phyloP scores from a whole-genome alignment of 257 asterid genomes.

The Orobanche coerulescens region DNA sequence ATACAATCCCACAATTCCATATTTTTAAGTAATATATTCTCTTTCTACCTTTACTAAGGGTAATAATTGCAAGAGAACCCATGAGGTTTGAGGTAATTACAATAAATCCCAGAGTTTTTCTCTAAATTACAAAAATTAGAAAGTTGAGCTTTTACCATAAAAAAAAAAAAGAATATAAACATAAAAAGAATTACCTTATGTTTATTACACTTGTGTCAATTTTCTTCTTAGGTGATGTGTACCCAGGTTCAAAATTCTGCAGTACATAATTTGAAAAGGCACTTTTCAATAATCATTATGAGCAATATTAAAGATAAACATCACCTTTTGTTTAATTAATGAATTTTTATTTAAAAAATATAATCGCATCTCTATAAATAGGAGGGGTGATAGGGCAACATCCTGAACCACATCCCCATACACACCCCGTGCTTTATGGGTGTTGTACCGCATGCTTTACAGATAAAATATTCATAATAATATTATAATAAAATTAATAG shows the following conservation, averaged over 20 bases:
- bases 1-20: neutral
- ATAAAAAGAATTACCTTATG: slow-evolving; percentile 46
- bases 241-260: slow-evolving; percentile 91
- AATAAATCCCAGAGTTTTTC: no score
- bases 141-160: neutral
- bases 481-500: no score
- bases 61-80: neutral
- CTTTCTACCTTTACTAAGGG: no score
- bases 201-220: slow-evolving; percentile 42
- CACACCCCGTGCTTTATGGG: no score
- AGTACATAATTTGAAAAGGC: neutral
- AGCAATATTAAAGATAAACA: neutral
- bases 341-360: neutral
- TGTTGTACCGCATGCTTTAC: no score
- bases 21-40: neutral
- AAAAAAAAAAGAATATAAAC: slow-evolving; percentile 3
- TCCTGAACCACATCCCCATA: no score
- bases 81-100: slow-evolving; percentile 14
- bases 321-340: neutral
- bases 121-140: neutral
- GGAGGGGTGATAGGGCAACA: no score
- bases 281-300: slow-evolving; percentile 13
- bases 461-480: no score
- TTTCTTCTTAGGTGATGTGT: slow-evolving; percentile 49
- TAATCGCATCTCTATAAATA: slow-evolving; percentile 11